Evolutionary conservation across 768 basidiomycete species (phyloP).

Genomic region (Mycena metata): DNA sequence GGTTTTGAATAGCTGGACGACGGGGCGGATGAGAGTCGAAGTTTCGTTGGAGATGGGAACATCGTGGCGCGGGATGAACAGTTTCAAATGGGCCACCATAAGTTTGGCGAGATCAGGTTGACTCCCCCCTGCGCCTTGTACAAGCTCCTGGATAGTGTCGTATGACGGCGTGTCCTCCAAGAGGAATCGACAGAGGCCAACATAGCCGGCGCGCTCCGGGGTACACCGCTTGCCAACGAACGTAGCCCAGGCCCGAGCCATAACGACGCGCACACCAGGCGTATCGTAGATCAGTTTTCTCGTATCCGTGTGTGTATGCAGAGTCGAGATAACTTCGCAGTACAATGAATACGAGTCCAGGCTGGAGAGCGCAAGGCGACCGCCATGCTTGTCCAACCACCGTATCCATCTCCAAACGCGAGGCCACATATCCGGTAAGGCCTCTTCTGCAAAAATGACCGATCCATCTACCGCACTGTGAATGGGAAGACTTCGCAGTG

Average conservation of each 20-base stretch:
- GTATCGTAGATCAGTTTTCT: not conserved
- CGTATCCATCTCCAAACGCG: constrained; percentile 13
- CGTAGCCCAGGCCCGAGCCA: constrained; percentile 4
- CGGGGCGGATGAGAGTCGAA: not conserved
- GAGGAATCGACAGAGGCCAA: not conserved
- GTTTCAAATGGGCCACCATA: not conserved
- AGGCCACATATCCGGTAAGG: not conserved
- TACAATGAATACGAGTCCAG: not conserved
- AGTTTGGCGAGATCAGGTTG: not conserved
- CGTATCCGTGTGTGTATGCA: not conserved
- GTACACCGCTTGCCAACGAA: not conserved
- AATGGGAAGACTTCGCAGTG: not conserved
- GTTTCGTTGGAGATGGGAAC: not conserved
- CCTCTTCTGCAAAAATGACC: not conserved
- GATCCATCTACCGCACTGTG: not conserved
- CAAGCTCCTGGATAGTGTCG: not conserved
- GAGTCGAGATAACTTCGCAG: not conserved
- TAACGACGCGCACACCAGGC: not conserved
- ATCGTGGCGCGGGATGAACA: constrained; percentile 4
- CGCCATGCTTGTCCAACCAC: not conserved
- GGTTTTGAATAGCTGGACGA: constrained; percentile 6
- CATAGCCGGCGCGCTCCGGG: not conserved
- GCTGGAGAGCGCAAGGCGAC: not conserved
- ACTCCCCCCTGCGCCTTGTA: not conserved
- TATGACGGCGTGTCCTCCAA: not conserved